Conservation (phyloP, 352 stramenopile genomes). For the Aphanomyces cochlioides region DNA sequence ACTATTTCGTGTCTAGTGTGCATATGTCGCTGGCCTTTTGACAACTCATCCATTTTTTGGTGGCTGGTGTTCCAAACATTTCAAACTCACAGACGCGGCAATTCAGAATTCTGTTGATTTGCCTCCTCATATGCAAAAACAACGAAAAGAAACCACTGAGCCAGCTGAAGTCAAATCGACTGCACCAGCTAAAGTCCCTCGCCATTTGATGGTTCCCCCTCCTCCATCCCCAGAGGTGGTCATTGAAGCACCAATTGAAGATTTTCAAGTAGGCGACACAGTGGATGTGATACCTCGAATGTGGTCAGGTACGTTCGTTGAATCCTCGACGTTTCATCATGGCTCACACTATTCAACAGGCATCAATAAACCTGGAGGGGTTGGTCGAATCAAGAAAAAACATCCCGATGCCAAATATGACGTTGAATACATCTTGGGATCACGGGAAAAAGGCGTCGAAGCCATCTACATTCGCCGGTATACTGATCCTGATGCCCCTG, state of each 20-base stretch:
- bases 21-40: constrained; percentile 64
- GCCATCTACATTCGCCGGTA: constrained; percentile 42
- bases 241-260: constrained; percentile 24
- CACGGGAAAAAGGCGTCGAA: constrained; percentile 53
- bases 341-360: constrained; percentile 23
- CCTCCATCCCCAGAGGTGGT: constrained; percentile 33
- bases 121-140: constrained; percentile 55
- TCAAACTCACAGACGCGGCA: constrained; percentile 66
- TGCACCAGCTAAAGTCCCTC: constrained; percentile 31
- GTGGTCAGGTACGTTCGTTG: constrained; percentile 33
- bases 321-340: not conserved
- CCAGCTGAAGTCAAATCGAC: constrained; percentile 25
- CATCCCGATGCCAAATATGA: constrained; percentile 52
- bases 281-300: constrained; percentile 55
- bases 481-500: not conserved
- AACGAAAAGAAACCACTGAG: constrained; percentile 15
- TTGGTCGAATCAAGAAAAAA: constrained; percentile 53
- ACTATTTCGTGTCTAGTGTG: constrained; percentile 40
- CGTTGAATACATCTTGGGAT: constrained; percentile 57
- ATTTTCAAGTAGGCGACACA: constrained; percentile 53
- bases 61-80: constrained; percentile 69
- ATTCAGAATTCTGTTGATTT: constrained; percentile 50
- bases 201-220: constrained; percentile 28
- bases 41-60: constrained; percentile 62
- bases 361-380: constrained; percentile 67